These are phyloP conservation scores for Kwoniella shivajii DNA, from an alignment of 1,284 basidiomycete species.

Conservation along the genomic window DNA sequence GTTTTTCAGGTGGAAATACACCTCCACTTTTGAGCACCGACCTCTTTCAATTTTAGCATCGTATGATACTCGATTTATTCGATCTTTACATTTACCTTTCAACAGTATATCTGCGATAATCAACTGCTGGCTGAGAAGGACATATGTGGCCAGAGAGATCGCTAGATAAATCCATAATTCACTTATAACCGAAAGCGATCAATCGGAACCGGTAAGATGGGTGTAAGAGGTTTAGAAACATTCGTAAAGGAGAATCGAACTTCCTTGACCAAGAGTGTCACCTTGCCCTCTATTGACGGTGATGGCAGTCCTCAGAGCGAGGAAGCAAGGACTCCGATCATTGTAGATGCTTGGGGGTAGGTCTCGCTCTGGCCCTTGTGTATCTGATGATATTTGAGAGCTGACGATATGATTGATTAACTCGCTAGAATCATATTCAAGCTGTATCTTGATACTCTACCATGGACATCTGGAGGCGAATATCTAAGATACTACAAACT, in stretches of 20 bases:
- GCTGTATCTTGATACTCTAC: conserved; percentile 65
- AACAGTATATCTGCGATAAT: too few relatives aligned
- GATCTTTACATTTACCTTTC: too few relatives aligned
- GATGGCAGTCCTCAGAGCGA: conserved; percentile 12
- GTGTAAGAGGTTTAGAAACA: conserved; percentile 75
- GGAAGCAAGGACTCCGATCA: conserved; percentile 55
- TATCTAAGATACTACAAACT: conserved; percentile 64
- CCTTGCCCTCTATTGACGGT: conserved; percentile 39
- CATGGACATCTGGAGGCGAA: conserved; percentile 86
- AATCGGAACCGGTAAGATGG: conserved; percentile 61
- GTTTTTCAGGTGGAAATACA: too few relatives aligned
- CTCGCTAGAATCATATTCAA: conserved; percentile 72
- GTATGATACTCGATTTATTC: too few relatives aligned
- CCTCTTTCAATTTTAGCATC: too few relatives aligned
- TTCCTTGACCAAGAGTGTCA: conserved; percentile 61
- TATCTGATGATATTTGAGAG: background rate
- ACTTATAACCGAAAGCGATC: too few relatives aligned
- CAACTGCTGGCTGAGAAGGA: too few relatives aligned
- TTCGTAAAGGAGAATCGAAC: conserved; percentile 74
- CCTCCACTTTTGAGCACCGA: too few relatives aligned
- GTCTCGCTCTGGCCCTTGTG: background rate
- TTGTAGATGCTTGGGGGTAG: conserved; percentile 87
- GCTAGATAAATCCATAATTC: too few relatives aligned
- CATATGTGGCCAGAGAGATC: too few relatives aligned
- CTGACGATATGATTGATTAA: background rate